Conservation (phyloP, 495 filamentous ascomycete species). For the Xylaria telfairii region DNA sequence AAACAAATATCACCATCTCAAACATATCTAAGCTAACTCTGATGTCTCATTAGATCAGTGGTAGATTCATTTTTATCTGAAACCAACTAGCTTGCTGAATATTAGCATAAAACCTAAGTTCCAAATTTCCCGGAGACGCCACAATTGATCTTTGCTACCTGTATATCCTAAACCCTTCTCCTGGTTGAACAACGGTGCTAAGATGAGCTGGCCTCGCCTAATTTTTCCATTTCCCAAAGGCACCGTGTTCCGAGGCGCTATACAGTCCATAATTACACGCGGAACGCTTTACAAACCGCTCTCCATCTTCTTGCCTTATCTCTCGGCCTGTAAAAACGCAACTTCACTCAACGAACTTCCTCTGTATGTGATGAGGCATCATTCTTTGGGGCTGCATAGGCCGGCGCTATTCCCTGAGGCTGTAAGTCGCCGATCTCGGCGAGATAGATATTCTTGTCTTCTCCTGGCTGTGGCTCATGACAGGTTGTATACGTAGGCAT, state of each 20-base stretch:
- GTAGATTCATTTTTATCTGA: not conserved
- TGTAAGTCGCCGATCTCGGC: slow-evolving; percentile 3
- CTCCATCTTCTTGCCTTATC: not conserved
- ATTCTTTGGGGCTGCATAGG: not conserved
- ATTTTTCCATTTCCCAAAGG: not conserved
- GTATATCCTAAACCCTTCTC: too few relatives aligned
- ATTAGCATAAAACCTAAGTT: too few relatives aligned
- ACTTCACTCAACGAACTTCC: not conserved
- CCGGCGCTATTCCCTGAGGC: slow-evolving; percentile 12
- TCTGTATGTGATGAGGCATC: not conserved
- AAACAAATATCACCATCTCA: not conserved
- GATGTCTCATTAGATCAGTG: not conserved
- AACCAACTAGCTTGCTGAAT: not conserved
- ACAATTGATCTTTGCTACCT: not conserved
- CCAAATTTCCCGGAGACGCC: not conserved
- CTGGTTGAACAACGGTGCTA: not conserved
- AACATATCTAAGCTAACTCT: not conserved
- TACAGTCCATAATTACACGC: not conserved
- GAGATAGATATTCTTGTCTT: slow-evolving; percentile 7
- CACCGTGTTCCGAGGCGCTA: not conserved
- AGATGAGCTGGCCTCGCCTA: not conserved
- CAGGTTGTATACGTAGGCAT: slow-evolving; percentile 1
- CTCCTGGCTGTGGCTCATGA: slow-evolving; percentile 1
- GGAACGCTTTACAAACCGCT: not conserved
- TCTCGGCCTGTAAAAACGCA: not conserved